Percentiles rank a stretch among this genome's conserved stretches.
These are phyloP conservation scores for Schizochytrium sp. DNA, from an alignment of 108 stramenopile genomes.

Conservation along the genomic window DNA sequence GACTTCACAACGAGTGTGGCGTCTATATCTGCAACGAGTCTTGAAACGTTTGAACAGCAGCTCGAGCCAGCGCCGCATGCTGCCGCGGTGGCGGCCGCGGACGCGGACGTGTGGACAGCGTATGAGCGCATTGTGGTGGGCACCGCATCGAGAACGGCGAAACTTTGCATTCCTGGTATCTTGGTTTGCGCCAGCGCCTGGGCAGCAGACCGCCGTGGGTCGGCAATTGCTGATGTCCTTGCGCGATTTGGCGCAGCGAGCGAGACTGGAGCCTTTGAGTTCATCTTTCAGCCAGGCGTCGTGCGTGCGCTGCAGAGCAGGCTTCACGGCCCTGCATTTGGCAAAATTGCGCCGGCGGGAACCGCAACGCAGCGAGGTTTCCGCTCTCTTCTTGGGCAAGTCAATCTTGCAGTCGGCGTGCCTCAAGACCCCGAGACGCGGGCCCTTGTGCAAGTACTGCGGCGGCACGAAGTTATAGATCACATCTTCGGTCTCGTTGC, in stretches of 20 bases:
- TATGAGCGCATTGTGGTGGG: too few species aligned
- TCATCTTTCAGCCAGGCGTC: background rate
- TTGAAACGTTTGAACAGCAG: too few species aligned
- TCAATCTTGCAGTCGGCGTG: background rate
- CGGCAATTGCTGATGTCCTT: background rate
- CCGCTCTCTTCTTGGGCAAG: background rate
- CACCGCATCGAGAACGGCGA: background rate
- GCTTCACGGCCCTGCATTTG: background rate
- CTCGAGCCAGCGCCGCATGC: too few species aligned
- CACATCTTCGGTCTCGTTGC: background rate
- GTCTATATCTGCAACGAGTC: too few species aligned
- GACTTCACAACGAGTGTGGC: background rate
- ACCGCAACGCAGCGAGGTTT: background rate
- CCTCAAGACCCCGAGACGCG: background rate
- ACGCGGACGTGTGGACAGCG: too few species aligned
- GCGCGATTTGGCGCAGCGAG: background rate
- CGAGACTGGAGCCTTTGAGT: background rate
- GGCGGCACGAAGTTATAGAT: background rate
- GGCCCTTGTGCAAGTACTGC: background rate
- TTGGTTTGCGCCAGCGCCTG: background rate
- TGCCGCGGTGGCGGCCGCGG: too few species aligned
- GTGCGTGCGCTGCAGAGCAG: background rate
- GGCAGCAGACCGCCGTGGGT: background rate
- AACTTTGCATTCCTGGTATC: background rate
- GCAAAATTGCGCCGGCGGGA: background rate